Conservation (phyloP, 164 flowering plant genomes). For the Dillenia turbinata region DNA sequence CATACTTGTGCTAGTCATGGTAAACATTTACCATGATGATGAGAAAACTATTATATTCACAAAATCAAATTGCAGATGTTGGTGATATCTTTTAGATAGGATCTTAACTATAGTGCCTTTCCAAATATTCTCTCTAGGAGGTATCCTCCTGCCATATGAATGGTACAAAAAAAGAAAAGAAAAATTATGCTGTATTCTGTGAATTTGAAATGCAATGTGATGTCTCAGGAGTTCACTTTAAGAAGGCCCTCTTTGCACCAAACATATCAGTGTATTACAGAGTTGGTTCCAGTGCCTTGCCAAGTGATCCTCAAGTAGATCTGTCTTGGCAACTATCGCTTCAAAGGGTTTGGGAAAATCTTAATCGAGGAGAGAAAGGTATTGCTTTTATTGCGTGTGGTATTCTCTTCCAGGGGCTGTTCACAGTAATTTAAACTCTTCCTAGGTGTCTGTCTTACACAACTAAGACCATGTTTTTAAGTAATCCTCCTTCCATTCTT, state of each 20-base stretch:
- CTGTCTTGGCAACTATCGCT: slow-evolving; percentile 82
- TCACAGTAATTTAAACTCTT: too few relatives aligned
- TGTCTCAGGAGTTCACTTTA: slow-evolving; percentile 76
- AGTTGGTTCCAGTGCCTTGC: slow-evolving; percentile 49
- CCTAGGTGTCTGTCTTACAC: too few relatives aligned
- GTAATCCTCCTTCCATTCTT: too few relatives aligned
- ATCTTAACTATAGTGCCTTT: too few relatives aligned
- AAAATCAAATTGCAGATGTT: neutral
- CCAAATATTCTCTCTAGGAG: too few relatives aligned
- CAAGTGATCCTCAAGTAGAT: slow-evolving; percentile 58
- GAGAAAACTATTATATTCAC: neutral
- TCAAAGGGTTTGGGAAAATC: slow-evolving; percentile 76
- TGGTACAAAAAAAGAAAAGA: neutral
- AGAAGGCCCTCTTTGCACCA: slow-evolving; percentile 89
- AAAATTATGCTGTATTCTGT: neutral
- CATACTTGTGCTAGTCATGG: slow-evolving; percentile 79
- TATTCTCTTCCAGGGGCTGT: slow-evolving; percentile 1
- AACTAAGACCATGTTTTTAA: too few relatives aligned
- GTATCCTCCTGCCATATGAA: neutral
- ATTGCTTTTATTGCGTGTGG: neutral
- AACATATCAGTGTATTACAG: slow-evolving; percentile 70
- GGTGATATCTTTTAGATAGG: neutral
- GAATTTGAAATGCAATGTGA: slow-evolving; percentile 1
- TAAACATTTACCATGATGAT: slow-evolving; percentile 21
- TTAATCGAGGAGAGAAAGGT: slow-evolving; percentile 53